These are phyloP conservation scores for Phyllosticta citribraziliensis DNA, from an alignment of 2,329 filamentous ascomycete species.

Conservation along the genomic window DNA sequence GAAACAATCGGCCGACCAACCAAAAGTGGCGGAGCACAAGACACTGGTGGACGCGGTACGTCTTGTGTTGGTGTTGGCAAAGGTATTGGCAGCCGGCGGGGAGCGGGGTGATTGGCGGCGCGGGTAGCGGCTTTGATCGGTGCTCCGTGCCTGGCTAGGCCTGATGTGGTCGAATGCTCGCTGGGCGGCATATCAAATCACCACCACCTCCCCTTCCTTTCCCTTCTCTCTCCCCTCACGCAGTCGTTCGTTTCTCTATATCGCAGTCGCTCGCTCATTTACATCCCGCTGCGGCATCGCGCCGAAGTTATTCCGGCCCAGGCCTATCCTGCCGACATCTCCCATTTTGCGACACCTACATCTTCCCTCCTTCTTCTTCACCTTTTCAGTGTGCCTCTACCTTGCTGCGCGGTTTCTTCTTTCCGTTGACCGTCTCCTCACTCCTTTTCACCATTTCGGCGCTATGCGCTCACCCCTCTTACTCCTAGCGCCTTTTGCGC, in stretches of 20 bases:
- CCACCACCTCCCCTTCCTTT: neutral
- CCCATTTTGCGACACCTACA: neutral
- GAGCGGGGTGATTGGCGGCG: neutral
- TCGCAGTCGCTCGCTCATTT: neutral
- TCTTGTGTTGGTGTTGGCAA: neutral
- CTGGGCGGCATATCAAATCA: neutral
- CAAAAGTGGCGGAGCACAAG: neutral
- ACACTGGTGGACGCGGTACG: neutral
- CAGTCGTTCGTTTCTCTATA: constrained; percentile 6
- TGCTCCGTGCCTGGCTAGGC: neutral
- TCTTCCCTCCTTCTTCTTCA: neutral
- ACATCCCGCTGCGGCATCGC: neutral
- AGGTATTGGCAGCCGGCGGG: neutral
- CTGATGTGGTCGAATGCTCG: neutral
- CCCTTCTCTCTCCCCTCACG: neutral
- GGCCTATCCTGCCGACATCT: neutral
- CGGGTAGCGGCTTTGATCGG: neutral
- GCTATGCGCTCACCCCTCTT: constrained; percentile 1
- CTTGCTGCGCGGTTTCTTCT: neutral
- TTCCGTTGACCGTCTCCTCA: neutral
- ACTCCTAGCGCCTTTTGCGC: neutral
- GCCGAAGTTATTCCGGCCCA: neutral
- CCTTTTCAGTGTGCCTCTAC: neutral
- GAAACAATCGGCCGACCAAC: neutral
- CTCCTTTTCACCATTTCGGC: neutral